phyloP scores from a whole-genome alignment of 2,329 filamentous ascomycete species.

The Aspergillus sp. region DNA sequence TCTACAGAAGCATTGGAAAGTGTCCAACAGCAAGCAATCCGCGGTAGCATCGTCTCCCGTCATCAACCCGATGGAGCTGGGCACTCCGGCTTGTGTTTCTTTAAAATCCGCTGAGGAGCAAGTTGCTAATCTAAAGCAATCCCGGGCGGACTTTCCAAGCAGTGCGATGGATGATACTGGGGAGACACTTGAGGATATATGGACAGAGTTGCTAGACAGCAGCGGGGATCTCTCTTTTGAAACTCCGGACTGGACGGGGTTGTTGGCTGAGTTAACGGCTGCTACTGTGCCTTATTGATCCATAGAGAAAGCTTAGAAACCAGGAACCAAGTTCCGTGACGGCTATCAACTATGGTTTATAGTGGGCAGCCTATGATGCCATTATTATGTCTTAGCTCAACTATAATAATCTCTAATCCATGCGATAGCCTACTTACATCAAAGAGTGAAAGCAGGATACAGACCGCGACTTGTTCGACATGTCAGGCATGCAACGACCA shows the following conservation, averaged over 20 bases:
- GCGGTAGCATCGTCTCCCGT: not conserved
- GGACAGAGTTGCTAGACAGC: conserved; percentile 25
- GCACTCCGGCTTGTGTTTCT: no score
- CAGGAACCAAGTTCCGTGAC: not conserved
- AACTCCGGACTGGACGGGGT: conserved; percentile 23
- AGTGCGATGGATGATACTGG: not conserved
- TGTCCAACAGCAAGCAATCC: conserved; percentile 6
- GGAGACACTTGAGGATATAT: conserved; percentile 22
- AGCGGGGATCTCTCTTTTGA: conserved; percentile 15
- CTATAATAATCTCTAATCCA: not conserved
- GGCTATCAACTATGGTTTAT: not conserved
- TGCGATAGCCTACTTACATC: not conserved
- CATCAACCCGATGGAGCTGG: not conserved
- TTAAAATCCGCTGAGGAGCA: no score
- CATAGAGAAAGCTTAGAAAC: conserved; percentile 4
- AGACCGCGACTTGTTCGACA: no score
- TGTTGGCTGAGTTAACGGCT: conserved; percentile 24
- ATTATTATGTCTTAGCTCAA: not conserved
- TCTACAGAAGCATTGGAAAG: conserved; percentile 26
- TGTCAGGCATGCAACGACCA: conserved; percentile 9
- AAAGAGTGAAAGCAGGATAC: not conserved
- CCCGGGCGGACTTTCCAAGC: not conserved
- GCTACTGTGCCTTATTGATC: conserved; percentile 10
- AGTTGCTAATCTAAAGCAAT: not conserved
- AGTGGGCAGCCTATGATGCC: conserved; percentile 1